Percentiles rank a stretch among this genome's conserved stretches.
Conservation (phyloP, 2,329 filamentous ascomycete species). For the Phialocephala sp. region DNA sequence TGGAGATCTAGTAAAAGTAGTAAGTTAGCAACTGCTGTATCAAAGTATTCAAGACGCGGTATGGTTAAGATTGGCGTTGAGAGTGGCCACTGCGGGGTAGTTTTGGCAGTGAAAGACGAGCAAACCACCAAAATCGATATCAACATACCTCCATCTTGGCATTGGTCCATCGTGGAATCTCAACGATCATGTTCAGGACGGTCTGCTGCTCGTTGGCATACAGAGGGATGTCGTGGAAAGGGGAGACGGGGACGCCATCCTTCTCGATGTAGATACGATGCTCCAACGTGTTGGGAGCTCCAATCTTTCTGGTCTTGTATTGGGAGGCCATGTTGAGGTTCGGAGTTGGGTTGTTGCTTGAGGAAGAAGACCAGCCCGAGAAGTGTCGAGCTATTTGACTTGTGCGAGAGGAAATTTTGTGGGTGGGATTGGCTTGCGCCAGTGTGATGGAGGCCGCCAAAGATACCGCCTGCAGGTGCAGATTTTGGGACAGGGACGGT, state of each 20-base stretch:
- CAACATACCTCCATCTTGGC: constrained; percentile 93
- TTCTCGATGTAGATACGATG: constrained; percentile 98
- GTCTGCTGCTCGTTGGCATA: constrained; percentile 97
- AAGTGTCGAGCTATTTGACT: constrained; percentile 55
- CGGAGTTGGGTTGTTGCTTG: constrained; percentile 20
- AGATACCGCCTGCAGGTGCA: constrained; percentile 18
- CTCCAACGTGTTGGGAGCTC: constrained; percentile 89
- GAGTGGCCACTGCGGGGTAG: constrained; percentile 29
- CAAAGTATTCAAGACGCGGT: constrained; percentile 15
- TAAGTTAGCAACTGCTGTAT: not conserved
- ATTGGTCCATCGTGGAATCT: constrained; percentile 99
- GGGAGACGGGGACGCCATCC: constrained; percentile 90
- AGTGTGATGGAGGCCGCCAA: constrained; percentile 30
- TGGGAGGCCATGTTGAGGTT: constrained; percentile 44
- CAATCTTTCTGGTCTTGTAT: constrained; percentile 87
- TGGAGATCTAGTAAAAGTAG: constrained; percentile 77
- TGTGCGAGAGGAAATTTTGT: constrained; percentile 38
- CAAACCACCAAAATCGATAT: constrained; percentile 2
- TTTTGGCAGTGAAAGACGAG: constrained; percentile 17
- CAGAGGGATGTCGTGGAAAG: constrained; percentile 98
- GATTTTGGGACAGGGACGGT: constrained; percentile 13
- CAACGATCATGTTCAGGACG: constrained; percentile 98
- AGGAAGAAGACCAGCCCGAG: constrained; percentile 45
- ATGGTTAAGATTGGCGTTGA: constrained; percentile 2
- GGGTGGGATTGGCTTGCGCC: constrained; percentile 29